Percentiles rank a stretch among this genome's conserved stretches.
phyloP scores from a whole-genome alignment of 2,329 filamentous ascomycete species.

The Thyridium curvatum region DNA sequence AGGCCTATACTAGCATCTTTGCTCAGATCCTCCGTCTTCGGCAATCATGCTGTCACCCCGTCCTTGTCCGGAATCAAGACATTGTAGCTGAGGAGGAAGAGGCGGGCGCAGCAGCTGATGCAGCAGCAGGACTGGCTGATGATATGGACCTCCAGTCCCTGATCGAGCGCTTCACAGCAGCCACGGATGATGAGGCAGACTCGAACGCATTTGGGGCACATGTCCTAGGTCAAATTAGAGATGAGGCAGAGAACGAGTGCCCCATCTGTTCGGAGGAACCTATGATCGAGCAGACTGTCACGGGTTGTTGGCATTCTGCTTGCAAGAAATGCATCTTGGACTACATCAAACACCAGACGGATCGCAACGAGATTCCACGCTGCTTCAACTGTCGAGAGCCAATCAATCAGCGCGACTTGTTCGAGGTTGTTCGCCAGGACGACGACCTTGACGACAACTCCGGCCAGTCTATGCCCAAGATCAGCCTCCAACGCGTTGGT shows the following conservation, averaged over 20 bases:
- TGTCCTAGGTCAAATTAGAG: constrained; percentile 84
- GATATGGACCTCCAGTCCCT: constrained; percentile 92
- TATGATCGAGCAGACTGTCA: constrained; percentile 91
- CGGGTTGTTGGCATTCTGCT: constrained; percentile 94
- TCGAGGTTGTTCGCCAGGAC: constrained; percentile 83
- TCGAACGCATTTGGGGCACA: constrained; percentile 76
- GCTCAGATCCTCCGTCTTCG: constrained; percentile 89
- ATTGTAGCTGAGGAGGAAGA: constrained; percentile 85
- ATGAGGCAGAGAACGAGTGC: constrained; percentile 83
- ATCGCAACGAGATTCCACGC: constrained; percentile 66
- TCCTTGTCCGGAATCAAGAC: constrained; percentile 78
- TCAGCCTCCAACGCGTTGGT: constrained; percentile 55
- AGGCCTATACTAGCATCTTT: constrained; percentile 95
- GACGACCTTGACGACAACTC: constrained; percentile 38
- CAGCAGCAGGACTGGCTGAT: constrained; percentile 75
- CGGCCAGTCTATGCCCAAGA: constrained; percentile 37
- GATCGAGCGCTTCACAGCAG: constrained; percentile 74
- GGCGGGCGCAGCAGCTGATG: constrained; percentile 70
- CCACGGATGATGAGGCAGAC: constrained; percentile 54
- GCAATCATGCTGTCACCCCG: constrained; percentile 90
- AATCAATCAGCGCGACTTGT: constrained; percentile 78
- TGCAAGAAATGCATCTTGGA: constrained; percentile 90
- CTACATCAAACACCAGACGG: constrained; percentile 81
- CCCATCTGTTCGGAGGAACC: constrained; percentile 93
- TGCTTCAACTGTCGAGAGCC: constrained; percentile 89